phyloP scores from a whole-genome alignment of 2,329 filamentous ascomycete genomes.

The Fusarium metavorans region DNA sequence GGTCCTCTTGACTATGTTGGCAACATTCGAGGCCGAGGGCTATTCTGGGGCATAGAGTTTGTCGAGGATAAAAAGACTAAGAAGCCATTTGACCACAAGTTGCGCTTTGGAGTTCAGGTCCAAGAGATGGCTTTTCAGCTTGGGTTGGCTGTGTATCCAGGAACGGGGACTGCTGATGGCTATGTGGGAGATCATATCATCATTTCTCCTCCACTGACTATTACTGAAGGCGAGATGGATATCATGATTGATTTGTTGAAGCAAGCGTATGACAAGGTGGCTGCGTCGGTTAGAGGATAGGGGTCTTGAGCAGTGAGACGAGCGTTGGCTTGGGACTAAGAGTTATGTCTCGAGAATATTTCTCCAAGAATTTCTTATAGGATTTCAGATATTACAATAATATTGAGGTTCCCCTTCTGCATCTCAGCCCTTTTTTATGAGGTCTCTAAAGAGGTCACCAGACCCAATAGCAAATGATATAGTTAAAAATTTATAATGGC shows the following conservation, averaged over 20 bases:
- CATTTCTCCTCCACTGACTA: slow-evolving; percentile 76
- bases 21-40: slow-evolving; percentile 69
- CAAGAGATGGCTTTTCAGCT: slow-evolving; percentile 46
- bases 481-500: neutral
- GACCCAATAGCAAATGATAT: neutral
- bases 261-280: slow-evolving; percentile 28
- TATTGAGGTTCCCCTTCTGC: neutral
- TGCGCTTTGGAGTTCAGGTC: slow-evolving; percentile 44
- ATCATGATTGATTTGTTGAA: slow-evolving; percentile 14
- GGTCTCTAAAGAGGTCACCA: neutral
- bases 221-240: slow-evolving; percentile 54
- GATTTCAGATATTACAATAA: neutral
- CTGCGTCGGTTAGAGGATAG: neutral
- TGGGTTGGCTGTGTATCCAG: slow-evolving; percentile 69
- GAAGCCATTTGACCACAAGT: slow-evolving; percentile 48
- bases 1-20: slow-evolving; percentile 64
- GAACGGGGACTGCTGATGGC: slow-evolving; percentile 70
- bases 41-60: slow-evolving; percentile 63
- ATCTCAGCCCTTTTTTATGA: neutral
- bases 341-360: neutral
- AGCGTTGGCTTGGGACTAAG: neutral
- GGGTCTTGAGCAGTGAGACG: neutral
- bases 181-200: slow-evolving; percentile 76
- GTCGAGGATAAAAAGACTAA: slow-evolving; percentile 54
- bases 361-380: neutral